Evolutionary conservation across 192 early-diverging fungal species (phyloP), one percentile per base, ranked within the genome.

Genomic region (Backusella tarrabulga): DNA sequence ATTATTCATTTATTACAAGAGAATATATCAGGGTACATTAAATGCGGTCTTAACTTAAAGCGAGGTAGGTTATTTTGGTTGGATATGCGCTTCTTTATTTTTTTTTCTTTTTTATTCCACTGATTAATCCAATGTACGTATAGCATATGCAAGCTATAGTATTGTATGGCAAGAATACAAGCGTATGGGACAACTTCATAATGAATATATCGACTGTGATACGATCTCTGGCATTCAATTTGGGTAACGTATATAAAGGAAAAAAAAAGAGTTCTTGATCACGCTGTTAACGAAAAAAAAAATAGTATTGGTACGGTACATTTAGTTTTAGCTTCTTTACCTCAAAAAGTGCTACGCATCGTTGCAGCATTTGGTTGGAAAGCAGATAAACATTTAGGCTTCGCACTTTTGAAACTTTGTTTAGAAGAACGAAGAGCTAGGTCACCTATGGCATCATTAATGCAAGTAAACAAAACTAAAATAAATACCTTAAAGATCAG

Each of bases 281-380:
- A 19, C 32, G 50, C 52, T 17, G 21, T 36, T 19, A 67, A 56
- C 21, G 23, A n/a, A 35, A 26, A 23, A 21, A 56, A 11, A 38
- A 17, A 23, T 73, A 82, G 80, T 42, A 83, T 83, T 77, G 81
- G 81, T 21, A 46, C 81, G 40, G 75, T 83, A 17, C 81, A 83
- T 73, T 54, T 83, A 32, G 41, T 83, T 1, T 60, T 83, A 32
- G 72, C 81, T 21, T 76, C 67, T 6, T 56, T 83, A 38, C 81
- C 81, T 50, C 74, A 71, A 36, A 83, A 83, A 23, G 68, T 83
- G 9, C 34, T 79, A 23, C 66, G 66, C 4, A 73, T 88, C n/a
- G 83, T 90, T 34, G 79, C 86, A 1, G 83, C 87, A 3, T 87
- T 90, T 68, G 88, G 87, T 9, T 90, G 86, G 83, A 81, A 78